A percentile compares a stretch with the other conserved stretches of the same genome.
phyloP scores from a whole-genome alignment of 345 rosid genomes.

The Murraya koenigii region DNA sequence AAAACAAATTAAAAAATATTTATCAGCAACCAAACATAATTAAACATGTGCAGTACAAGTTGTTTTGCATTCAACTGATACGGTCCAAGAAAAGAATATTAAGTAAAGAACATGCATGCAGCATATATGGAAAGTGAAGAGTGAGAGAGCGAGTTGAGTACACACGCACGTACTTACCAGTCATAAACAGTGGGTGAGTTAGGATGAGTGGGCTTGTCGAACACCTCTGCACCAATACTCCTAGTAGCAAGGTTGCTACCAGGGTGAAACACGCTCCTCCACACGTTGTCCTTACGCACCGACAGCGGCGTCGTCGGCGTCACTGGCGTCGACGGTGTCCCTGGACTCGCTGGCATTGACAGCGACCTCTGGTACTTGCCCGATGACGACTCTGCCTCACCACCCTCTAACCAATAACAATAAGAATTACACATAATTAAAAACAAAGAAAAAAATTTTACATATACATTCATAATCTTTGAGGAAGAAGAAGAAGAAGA shows the following conservation, averaged over 20 bases:
- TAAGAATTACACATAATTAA: background rate
- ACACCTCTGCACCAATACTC: conserved; percentile 55
- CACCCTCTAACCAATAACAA: conserved; percentile 15
- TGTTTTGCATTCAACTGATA: too few relatives aligned
- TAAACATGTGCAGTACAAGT: too few relatives aligned
- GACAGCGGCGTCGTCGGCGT: conserved; percentile 65
- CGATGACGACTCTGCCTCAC: conserved; percentile 34
- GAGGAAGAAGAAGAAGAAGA: too few relatives aligned
- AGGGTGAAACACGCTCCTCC: conserved; percentile 97
- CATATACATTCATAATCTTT: too few relatives aligned
- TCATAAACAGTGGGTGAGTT: conserved; percentile 94
- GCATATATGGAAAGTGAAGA: background rate
- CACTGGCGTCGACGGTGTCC: conserved; percentile 60
- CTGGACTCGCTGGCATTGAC: conserved; percentile 63
- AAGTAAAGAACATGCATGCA: too few relatives aligned
- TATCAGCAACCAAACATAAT: conserved; percentile 2
- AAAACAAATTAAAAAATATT: background rate
- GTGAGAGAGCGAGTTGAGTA: background rate
- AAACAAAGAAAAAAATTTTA: background rate
- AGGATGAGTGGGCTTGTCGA: conserved; percentile 72
- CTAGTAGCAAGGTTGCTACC: conserved; percentile 91
- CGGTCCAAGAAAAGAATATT: too few relatives aligned
- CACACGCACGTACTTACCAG: conserved; percentile 46
- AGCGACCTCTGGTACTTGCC: conserved; percentile 53
- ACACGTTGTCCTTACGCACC: conserved; percentile 77